Base-by-base conservation (phyloP, 2,329 filamentous ascomycete species). In the Aspergillus sp. region DNA sequence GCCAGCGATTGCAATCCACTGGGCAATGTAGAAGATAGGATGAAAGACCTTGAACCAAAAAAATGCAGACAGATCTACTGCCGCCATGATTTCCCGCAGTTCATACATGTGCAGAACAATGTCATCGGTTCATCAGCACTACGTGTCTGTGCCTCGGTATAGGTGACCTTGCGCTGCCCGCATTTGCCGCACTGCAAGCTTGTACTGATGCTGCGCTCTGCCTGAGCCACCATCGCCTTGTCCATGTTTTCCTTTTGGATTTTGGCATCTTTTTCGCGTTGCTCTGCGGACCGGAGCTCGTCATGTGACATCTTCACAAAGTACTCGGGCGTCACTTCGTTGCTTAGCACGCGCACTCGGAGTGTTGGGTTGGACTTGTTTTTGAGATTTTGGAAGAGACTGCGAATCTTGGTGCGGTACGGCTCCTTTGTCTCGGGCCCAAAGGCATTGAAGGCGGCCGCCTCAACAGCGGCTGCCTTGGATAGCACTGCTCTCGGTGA, bases 231-330 rank as follows among this genome's bases (percentile, higher is more conserved):
- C 88, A 98, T 96, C 1, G 95, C 92, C 79, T 94, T 92, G 82
- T 93, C 93, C 91, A 98, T 93, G 79, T 99, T 99, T 80, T 97
- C 92, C 79, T 91, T 88, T 75, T 93, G 85, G 54, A 97, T 84
- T 76, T 88, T 87, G 69, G 86, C 82, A 69, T 97, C 93, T 73
- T 89, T 86, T 70, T 87, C 87, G 64, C 89, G 87, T 78, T 91
- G 90, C 77, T 95, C 89, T 54, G 89, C 89, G 52, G 91, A 95
- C 82, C 96, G 96, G 75, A 99, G 87, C 77, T 98, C 94, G 59
- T 97, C 91, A 70, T 91, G 89, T 8, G 88, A 86, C 95, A 99
- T 97, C 71, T 83, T 81, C 60, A 97, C 93, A 70, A 99, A 96
- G 41, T 83, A 83, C 2, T 88, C 85, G 0, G 93, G 82, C 0